Evolutionary conservation across 2,329 filamentous ascomycete species (phyloP), one percentile per base, ranked within the genome.

Genomic region (Neurospora sp.): DNA sequence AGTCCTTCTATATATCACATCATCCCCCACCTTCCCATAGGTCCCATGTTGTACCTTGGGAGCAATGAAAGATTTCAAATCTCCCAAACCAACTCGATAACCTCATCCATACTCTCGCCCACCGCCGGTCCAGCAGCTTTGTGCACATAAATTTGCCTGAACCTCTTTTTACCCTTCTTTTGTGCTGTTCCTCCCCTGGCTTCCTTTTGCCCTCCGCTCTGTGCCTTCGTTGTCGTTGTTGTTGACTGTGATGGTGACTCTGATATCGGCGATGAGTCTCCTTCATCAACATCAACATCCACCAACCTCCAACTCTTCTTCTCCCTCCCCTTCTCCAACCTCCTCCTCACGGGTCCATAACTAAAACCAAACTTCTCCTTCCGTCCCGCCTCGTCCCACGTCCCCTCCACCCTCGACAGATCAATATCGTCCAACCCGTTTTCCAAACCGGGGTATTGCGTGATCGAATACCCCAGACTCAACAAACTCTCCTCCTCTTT

Each of bases 401-500:
- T 89, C 67, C 81, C 81, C 76, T 89, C 87, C 73, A 84, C 81
- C 66, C 81, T 81, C 40, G 80, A 77, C 13, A 85, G 75, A 33
- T 85, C 82, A 1, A 84, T 70, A 2, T 76, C 73, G 6, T 80
- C 78, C 6, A 83, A 76, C 9, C 58, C 68, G n/a, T n/a, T 39
- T 10, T 23, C 38, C 1, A 62, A 70, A 0, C 68, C 71, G 28
- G 76, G 73, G 72, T 89, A 89, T 66, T 81, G 78, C 38, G 83
- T 81, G 66, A 89, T 82, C 23, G 85, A 88, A 74, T 84, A 89
- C 0, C 87, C 87, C 75, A 89, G 89, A 38, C 84, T 82, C 11
- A 89, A 78, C n/a, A 89, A 75, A 0, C 80, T 82, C 8, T 62
- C 52, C 7, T 33, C 15, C 8, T 62, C 13, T 3, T 33, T 62